These are phyloP conservation scores for Solanum pimpinellifolium DNA, from an alignment of 257 asterid genomes.

Conservation along the genomic window DNA sequence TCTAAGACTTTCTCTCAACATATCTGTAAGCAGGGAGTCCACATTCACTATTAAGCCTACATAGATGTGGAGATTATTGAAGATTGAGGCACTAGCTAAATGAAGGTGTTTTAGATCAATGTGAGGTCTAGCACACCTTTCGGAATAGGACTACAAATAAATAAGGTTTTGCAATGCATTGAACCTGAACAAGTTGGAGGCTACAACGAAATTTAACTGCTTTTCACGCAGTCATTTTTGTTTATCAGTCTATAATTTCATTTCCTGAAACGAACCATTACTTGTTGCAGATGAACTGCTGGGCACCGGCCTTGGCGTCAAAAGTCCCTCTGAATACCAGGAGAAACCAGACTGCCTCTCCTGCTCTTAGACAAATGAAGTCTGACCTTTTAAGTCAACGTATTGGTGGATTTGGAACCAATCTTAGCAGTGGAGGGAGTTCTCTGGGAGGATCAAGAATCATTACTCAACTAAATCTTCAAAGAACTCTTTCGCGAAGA, in stretches of 20 bases:
- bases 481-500: conserved; percentile 8
- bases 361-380: conserved; percentile 8
- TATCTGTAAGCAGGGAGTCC: not conserved
- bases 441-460: conserved; percentile 28
- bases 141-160: not conserved
- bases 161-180: not conserved
- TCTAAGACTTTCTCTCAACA: not conserved
- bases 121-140: not conserved
- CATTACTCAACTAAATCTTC: conserved; percentile 11
- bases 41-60: not conserved
- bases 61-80: no score
- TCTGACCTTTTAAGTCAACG: conserved; percentile 4
- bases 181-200: not conserved
- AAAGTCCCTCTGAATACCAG: not conserved
- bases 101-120: not conserved
- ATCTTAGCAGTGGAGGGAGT: conserved; percentile 18
- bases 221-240: not conserved
- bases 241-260: not conserved
- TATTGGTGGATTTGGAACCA: conserved; percentile 12
- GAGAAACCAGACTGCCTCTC: not conserved
- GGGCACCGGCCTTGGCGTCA: not conserved
- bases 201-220: not conserved
- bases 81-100: not conserved
- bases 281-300: not conserved
- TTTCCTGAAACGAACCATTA: not conserved